Conservation (phyloP, 805 yeast genomes). For the Torulaspora franciscae region DNA sequence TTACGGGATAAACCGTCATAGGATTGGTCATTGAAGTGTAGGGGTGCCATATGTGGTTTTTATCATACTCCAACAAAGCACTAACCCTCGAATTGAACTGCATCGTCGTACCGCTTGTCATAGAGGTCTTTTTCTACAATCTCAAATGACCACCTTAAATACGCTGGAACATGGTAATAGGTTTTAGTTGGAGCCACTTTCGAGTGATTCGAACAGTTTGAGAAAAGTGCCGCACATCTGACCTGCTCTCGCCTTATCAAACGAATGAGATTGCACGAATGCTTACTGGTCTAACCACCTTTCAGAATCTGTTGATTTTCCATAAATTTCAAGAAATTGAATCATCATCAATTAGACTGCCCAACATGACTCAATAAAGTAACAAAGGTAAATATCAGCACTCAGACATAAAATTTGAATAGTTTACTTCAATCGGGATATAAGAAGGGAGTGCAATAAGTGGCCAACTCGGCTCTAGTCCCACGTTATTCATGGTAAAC, state of each 20-base stretch:
- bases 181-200: neutral
- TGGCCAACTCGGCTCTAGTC: too few species aligned
- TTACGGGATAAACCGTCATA: conserved; percentile 25
- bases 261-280: neutral
- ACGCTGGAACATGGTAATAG: too few species aligned
- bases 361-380: conserved; percentile 1
- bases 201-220: neutral
- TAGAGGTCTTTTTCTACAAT: too few species aligned
- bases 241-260: too few species aligned
- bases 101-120: neutral
- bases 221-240: neutral
- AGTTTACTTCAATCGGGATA: too few species aligned
- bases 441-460: too few species aligned
- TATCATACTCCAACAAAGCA: conserved; percentile 23
- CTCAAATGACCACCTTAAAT: too few species aligned
- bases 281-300: neutral
- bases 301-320: neutral
- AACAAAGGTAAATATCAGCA: neutral
- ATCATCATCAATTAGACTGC: neutral
- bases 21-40: conserved; percentile 30
- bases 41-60: conserved; percentile 34
- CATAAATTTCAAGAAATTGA: neutral
- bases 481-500: too few species aligned
- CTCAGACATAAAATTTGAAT: neutral
- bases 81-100: conserved; percentile 4